Evolutionary conservation across 2,329 filamentous ascomycete genomes (phyloP), one percentile per base, ranked within the genome.

Genomic region (Trichoderma pleuroti): DNA sequence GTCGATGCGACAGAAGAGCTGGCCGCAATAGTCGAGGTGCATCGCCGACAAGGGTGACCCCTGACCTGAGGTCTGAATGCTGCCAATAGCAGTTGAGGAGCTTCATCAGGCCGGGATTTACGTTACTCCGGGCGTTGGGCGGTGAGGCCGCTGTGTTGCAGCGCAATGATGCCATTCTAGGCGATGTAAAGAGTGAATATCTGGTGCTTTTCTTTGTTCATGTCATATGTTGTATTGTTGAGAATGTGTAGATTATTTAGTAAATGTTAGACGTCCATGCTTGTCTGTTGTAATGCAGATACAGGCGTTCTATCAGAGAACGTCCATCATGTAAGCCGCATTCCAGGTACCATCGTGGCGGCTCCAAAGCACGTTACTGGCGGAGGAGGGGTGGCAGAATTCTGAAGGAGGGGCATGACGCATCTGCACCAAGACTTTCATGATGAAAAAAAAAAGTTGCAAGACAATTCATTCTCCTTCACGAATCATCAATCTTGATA

Each of bases 361-460:
- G 32, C n/a, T 66, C 18, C 26, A 59, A 46, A 18, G 64, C 54
- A 46, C n/a, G 49, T 46, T 59, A 59, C n/a, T 67, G 54, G 64
- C 46, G 26, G 42, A 67, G 26, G 64, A 46, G 73, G 78, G 77
- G 78, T 76, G 77, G 78, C 78, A 79, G 78, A 78, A 79, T 62
- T 76, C 68, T 66, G 49, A 72, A 76, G 76, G 78, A 78, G 69
- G 69, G 69, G 69, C 68, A 62, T 66, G 36, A 46, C 56, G 54
- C 65, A 63, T 69, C 49, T 63, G 24, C 24, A 30, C 24, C 39
- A 56, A 46, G 46, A 46, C 36, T 63, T 69, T 56, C 57, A 69
- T 62, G 57, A n/a, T 63, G 59, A 63, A 24, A 49, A 68, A 68
- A 61, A 56, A 46, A 52, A 61, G 11, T 16, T 36, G 30, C 66